Percentiles rank a stretch among this genome's conserved stretches.
phyloP scores from a whole-genome alignment of 192 early-diverging fungal species.

The Glomus cerebriforme region DNA sequence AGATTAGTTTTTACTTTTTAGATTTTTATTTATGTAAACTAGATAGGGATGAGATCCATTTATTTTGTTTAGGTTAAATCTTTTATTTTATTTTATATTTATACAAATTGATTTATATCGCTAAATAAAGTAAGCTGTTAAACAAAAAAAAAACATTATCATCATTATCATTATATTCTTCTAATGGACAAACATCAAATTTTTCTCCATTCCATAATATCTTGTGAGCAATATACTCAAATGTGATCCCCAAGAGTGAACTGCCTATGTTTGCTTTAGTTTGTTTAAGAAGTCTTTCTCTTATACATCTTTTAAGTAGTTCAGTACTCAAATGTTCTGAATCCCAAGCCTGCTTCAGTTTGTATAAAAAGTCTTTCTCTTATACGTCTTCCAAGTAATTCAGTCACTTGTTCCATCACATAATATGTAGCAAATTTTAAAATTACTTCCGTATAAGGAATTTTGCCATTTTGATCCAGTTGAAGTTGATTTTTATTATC shows the following conservation, averaged over 20 bases:
- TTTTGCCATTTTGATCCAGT: background rate
- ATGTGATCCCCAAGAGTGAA: background rate
- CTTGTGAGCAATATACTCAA: background rate
- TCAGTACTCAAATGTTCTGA: background rate
- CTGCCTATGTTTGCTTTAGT: background rate
- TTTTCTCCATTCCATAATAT: background rate
- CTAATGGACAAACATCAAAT: slow-evolving; percentile 3
- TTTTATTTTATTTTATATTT: too few species aligned
- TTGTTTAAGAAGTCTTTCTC: background rate
- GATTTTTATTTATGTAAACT: too few species aligned
- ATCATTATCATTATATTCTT: background rate
- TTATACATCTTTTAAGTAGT: background rate
- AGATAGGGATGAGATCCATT: too few species aligned
- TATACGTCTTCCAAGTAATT: background rate
- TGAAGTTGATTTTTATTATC: too few species aligned
- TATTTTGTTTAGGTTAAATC: too few species aligned
- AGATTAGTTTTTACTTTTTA: too few species aligned
- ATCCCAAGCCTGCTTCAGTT: background rate
- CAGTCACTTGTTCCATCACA: too few species aligned
- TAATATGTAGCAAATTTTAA: too few species aligned
- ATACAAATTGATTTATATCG: too few species aligned
- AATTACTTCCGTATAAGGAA: too few species aligned
- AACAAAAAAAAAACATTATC: too few species aligned
- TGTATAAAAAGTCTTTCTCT: background rate
- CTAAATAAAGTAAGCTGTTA: too few species aligned